Evolutionary conservation across 2,329 filamentous ascomycete species (phyloP).

Genomic region (Capronia coronata): DNA sequence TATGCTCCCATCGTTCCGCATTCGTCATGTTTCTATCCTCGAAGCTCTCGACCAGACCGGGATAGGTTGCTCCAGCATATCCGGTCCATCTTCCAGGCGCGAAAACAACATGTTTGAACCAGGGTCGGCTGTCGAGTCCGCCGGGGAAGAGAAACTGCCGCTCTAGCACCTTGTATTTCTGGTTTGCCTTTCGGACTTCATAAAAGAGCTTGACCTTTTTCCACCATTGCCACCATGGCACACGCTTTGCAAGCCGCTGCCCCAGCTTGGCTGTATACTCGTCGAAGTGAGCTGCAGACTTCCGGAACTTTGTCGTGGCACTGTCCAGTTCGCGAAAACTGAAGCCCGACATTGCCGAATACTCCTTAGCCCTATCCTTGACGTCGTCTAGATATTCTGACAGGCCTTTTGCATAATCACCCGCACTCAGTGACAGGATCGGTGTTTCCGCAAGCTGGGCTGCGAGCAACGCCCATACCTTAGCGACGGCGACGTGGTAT

Average conservation of each 20-base stretch:
- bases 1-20: constrained; percentile 33
- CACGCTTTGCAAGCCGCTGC: constrained; percentile 42
- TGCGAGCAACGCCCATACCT: constrained; percentile 57
- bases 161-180: constrained; percentile 77
- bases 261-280: constrained; percentile 43
- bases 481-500: constrained; percentile 58
- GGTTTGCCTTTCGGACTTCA: constrained; percentile 62
- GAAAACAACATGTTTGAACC: constrained; percentile 96
- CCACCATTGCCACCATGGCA: constrained; percentile 76
- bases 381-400: constrained; percentile 37
- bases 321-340: constrained; percentile 38
- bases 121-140: constrained; percentile 68
- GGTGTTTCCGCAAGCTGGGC: constrained; percentile 57
- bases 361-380: constrained; percentile 24
- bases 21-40: constrained; percentile 45
- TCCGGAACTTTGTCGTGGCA: constrained; percentile 45
- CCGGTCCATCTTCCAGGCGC: constrained; percentile 88
- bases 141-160: constrained; percentile 67
- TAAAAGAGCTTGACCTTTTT: constrained; percentile 59
- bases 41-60: constrained; percentile 57
- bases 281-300: constrained; percentile 48
- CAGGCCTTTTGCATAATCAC: constrained; percentile 57
- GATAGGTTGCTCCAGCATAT: constrained; percentile 68
- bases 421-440: constrained; percentile 58
- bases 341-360: constrained; percentile 14